Evolutionary conservation across 192 early-diverging fungal species (phyloP), one percentile per base, ranked within the genome.

Genomic region (Geosiphon pyriformis): DNA sequence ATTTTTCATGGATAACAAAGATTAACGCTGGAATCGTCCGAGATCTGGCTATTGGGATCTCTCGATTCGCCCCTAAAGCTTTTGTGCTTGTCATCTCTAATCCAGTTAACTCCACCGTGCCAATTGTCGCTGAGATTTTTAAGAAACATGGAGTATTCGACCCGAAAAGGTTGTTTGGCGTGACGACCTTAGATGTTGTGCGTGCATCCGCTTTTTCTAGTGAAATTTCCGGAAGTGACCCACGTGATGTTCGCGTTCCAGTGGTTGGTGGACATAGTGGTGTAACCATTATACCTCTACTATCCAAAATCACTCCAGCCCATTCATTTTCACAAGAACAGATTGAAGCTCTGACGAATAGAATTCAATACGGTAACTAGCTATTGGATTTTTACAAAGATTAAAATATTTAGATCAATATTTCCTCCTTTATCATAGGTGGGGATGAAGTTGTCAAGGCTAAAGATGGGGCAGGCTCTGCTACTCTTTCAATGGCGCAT

Each of bases 361-460:
- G 97, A 59, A 95, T 99, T 69, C 97, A 99, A 82, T 99, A 89
- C 72, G 97, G 61, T 63, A 63, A 50, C 17, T 37, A 47, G n/a
- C n/a, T n/a, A n/a, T n/a, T n/a, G n/a, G n/a, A n/a, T n/a, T n/a
- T n/a, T n/a, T n/a, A n/a, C n/a, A n/a, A n/a, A n/a, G n/a, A n/a
- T n/a, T n/a, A n/a, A n/a, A n/a, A n/a, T n/a, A n/a, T n/a, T n/a
- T n/a, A n/a, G n/a, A n/a, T n/a, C n/a, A n/a, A n/a, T n/a, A n/a
- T n/a, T n/a, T n/a, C n/a, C n/a, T n/a, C n/a, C n/a, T n/a, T n/a
- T n/a, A 37, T 33, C 1, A 63, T 63, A 63, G 61, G 95, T 74
- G 97, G 97, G 69, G 97, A 99, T 73, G 97, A 99, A 76, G 97
- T 99, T 61, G 97, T 99, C 75, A 92, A 99, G 88, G 97, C 97